A percentile compares a stretch with the other conserved stretches of the same genome.
These are phyloP conservation scores for Saccharomyces uvarum DNA, from an alignment of 1,139 yeast genomes.

Conservation along the genomic window DNA sequence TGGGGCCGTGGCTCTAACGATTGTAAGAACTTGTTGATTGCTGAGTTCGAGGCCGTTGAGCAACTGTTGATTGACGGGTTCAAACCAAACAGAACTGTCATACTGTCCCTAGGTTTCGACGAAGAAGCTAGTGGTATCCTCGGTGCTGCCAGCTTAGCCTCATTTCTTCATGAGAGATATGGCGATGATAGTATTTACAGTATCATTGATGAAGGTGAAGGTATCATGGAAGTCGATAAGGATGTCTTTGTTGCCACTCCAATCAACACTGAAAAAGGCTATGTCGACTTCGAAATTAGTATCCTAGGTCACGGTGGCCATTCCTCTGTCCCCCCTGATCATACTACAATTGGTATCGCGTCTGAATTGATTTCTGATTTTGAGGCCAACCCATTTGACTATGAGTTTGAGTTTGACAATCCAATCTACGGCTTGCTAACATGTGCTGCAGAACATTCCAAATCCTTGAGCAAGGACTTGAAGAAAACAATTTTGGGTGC, in stretches of 20 bases:
- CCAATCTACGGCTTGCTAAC: slow-evolving; percentile 41
- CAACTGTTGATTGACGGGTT: slow-evolving; percentile 40
- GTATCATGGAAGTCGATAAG: slow-evolving; percentile 33
- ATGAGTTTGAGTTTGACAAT: slow-evolving; percentile 40
- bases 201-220: slow-evolving; percentile 59
- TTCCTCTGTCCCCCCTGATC: slow-evolving; percentile 64
- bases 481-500: slow-evolving; percentile 23
- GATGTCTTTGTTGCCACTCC: slow-evolving; percentile 51
- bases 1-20: slow-evolving; percentile 66
- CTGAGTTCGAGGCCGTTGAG: slow-evolving; percentile 54
- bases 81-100: slow-evolving; percentile 47
- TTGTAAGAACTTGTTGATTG: slow-evolving; percentile 52
- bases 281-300: slow-evolving; percentile 42
- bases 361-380: slow-evolving; percentile 44
- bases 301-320: slow-evolving; percentile 64
- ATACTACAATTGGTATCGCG: slow-evolving; percentile 67
- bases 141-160: slow-evolving; percentile 46
- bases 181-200: slow-evolving; percentile 52
- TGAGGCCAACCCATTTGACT: slow-evolving; percentile 44
- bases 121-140: slow-evolving; percentile 59
- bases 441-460: slow-evolving; percentile 40
- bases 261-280: slow-evolving; percentile 62
- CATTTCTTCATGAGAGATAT: slow-evolving; percentile 40
- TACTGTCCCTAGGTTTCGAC: slow-evolving; percentile 63
- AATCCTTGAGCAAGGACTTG: slow-evolving; percentile 13